Evolutionary conservation across 495 filamentous ascomycete genomes (phyloP).

Genomic region (Daldinia childiae): DNA sequence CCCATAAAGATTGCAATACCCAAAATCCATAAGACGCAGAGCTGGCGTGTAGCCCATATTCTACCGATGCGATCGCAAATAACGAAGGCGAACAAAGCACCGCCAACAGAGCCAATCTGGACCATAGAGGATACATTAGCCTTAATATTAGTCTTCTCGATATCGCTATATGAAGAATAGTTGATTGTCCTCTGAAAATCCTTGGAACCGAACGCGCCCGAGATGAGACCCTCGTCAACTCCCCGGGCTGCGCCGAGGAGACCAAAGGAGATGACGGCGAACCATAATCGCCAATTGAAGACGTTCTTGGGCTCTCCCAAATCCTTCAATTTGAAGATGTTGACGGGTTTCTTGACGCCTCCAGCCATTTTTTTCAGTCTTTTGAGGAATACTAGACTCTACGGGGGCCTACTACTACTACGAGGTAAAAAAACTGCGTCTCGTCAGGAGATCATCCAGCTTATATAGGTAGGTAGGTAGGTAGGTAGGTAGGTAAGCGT

Average conservation of each 20-base stretch:
- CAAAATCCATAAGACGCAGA: constrained; percentile 72
- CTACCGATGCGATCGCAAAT: constrained; percentile 74
- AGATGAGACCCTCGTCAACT: constrained; percentile 80
- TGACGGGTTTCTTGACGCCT: constrained; percentile 71
- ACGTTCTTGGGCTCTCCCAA: constrained; percentile 64
- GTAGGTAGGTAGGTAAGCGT: constrained; percentile 5
- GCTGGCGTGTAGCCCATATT: constrained; percentile 73
- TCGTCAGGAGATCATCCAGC: neutral
- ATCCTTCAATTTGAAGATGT: constrained; percentile 69
- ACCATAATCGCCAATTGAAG: constrained; percentile 73
- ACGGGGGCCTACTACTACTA: neutral
- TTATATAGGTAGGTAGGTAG: constrained; percentile 11
- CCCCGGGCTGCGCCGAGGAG: constrained; percentile 75
- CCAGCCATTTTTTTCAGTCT: constrained; percentile 60
- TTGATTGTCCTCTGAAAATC: constrained; percentile 70
- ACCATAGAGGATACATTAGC: constrained; percentile 79
- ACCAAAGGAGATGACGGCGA: constrained; percentile 72
- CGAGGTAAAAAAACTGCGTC: neutral
- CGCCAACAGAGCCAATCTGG: constrained; percentile 72
- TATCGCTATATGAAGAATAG: constrained; percentile 60
- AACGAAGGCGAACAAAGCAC: constrained; percentile 72
- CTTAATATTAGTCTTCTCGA: constrained; percentile 68
- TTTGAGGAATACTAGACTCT: neutral
- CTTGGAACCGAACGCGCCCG: constrained; percentile 69
- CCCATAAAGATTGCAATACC: constrained; percentile 76